These are phyloP conservation scores for Melampsora larici-populina DNA, from an alignment of 1,284 basidiomycete species.

Conservation along the genomic window DNA sequence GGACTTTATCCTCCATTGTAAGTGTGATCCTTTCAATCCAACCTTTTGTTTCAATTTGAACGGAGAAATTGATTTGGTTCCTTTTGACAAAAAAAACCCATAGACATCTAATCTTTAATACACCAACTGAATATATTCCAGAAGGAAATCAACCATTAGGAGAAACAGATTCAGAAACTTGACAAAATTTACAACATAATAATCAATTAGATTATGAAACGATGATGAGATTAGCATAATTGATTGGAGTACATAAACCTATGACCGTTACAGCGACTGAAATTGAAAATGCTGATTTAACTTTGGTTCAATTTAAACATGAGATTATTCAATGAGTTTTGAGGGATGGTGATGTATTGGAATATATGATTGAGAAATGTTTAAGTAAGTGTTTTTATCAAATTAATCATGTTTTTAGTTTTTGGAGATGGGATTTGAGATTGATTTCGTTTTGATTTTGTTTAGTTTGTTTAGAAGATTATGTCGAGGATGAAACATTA, in stretches of 20 bases:
- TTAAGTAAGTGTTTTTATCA: constrained; percentile 8
- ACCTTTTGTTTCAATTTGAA: no score
- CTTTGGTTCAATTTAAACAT: neutral
- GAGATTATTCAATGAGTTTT: neutral
- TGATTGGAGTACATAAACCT: constrained; percentile 3
- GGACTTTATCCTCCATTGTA: constrained; percentile 22
- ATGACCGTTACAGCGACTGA: neutral
- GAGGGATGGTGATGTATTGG: neutral
- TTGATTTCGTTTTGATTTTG: constrained; percentile 4
- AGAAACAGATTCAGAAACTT: neutral
- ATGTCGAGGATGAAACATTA: neutral
- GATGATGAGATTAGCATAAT: constrained; percentile 7
- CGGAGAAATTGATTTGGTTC: neutral
- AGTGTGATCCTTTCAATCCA: no score
- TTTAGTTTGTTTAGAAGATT: no score
- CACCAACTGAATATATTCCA: constrained; percentile 14
- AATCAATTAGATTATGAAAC: constrained; percentile 16
- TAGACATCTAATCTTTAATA: constrained; percentile 24
- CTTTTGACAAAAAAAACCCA: neutral
- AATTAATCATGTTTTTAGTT: no score
- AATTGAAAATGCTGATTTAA: neutral
- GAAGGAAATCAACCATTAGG: neutral
- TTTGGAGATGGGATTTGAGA: no score
- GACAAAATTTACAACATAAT: no score
- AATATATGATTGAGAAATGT: constrained; percentile 19